Percentiles rank a stretch among this genome's conserved stretches.
phyloP scores from a whole-genome alignment of 306 rosid genomes.

The Dryas alaskensis region DNA sequence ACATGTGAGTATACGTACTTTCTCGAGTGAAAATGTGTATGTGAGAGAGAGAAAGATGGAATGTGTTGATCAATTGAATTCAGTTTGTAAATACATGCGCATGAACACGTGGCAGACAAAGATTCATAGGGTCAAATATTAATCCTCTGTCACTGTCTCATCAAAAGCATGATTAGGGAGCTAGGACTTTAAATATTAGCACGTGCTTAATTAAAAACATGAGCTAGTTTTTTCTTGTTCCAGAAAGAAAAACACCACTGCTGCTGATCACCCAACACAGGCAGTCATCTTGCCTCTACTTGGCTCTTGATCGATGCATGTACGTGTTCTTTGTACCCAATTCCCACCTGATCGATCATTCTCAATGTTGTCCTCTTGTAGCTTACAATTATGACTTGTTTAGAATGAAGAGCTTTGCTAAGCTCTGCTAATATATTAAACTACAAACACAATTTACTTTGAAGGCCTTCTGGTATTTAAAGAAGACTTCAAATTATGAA shows the following conservation, averaged over 20 bases:
- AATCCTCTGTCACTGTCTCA: conserved; percentile 27
- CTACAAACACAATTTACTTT: no score
- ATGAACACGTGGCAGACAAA: conserved; percentile 28
- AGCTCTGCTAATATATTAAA: no score
- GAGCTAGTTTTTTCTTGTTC: not conserved
- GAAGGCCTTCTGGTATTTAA: no score
- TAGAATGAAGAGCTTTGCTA: no score
- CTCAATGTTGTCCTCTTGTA: no score
- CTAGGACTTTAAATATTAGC: conserved; percentile 10
- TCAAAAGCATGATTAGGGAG: conserved; percentile 10
- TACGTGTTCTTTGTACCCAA: no score
- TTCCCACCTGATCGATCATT: no score
- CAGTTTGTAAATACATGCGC: conserved; percentile 25
- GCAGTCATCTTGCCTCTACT: not conserved
- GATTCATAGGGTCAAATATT: conserved; percentile 5
- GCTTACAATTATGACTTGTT: no score
- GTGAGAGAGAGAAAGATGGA: not conserved
- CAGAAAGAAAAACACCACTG: not conserved
- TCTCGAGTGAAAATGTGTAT: no score
- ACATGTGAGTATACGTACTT: no score
- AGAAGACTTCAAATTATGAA: no score
- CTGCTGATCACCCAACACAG: not conserved
- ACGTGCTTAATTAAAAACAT: conserved; percentile 19
- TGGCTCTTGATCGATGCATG: not conserved
- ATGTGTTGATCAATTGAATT: conserved; percentile 3